These are phyloP conservation scores for Penium margaritaceum DNA, from an alignment of 139 green algal genomes.

Conservation along the genomic window DNA sequence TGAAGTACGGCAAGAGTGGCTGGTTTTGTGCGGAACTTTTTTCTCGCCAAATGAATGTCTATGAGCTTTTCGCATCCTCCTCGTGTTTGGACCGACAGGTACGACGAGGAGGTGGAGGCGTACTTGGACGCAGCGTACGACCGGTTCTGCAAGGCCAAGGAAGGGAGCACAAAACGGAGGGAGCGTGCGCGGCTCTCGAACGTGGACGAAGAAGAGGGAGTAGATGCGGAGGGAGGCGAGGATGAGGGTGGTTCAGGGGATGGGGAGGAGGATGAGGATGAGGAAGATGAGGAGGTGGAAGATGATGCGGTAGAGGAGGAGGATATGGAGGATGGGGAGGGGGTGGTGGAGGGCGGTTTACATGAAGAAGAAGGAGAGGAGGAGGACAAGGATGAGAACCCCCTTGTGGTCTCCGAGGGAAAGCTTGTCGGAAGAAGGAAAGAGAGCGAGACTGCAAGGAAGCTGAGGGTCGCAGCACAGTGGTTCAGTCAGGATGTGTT, in stretches of 20 bases:
- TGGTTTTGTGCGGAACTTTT: too few species aligned
- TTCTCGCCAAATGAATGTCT: too few species aligned
- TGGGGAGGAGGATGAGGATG: conserved; percentile 29
- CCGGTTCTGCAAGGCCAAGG: conserved; percentile 60
- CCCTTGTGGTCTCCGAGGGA: conserved; percentile 39
- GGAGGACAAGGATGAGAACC: conserved; percentile 44
- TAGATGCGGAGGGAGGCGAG: not conserved
- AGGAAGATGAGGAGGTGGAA: not conserved
- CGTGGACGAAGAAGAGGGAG: conserved; percentile 27
- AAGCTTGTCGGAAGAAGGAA: conserved; percentile 23
- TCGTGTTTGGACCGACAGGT: not conserved
- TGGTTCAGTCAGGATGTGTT: conserved; percentile 57
- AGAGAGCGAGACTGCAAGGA: not conserved
- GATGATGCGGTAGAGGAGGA: conserved; percentile 24
- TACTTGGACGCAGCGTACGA: conserved; percentile 80
- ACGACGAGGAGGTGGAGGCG: conserved; percentile 58
- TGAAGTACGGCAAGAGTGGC: too few species aligned
- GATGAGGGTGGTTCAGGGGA: too few species aligned
- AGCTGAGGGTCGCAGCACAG: not conserved
- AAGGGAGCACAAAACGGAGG: conserved; percentile 16
- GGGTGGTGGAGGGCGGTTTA: too few species aligned
- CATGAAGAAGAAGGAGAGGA: conserved; percentile 8
- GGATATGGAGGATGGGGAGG: conserved; percentile 14
- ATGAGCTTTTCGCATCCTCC: not conserved
- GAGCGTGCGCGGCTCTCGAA: conserved; percentile 27